phyloP scores from a whole-genome alignment of 352 stramenopile genomes.

The Aphanomyces astaci region DNA sequence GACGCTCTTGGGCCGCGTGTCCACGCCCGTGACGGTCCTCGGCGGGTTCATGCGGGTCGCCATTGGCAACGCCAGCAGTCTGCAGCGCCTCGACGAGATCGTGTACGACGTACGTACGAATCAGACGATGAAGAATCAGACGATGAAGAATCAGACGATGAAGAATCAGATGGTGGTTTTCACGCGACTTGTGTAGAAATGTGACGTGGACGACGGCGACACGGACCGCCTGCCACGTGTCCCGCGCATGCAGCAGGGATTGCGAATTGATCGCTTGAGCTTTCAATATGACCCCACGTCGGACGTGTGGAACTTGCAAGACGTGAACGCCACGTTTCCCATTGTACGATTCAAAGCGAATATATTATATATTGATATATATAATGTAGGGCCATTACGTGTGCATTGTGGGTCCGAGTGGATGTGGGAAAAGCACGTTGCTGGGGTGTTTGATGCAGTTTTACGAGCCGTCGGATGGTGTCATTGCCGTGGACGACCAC shows the following conservation, averaged over 20 bases:
- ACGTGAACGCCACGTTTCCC: slow-evolving; percentile 60
- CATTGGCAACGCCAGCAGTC: slow-evolving; percentile 77
- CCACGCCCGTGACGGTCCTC: slow-evolving; percentile 67
- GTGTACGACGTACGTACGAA: slow-evolving; percentile 32
- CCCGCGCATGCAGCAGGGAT: slow-evolving; percentile 72
- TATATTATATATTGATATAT: neutral
- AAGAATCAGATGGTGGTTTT: slow-evolving; percentile 23
- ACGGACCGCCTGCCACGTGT: slow-evolving; percentile 39
- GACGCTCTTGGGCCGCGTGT: slow-evolving; percentile 66
- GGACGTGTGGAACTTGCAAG: slow-evolving; percentile 45
- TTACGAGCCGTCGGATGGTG: slow-evolving; percentile 65
- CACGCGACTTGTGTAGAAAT: neutral
- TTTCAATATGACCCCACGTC: slow-evolving; percentile 1
- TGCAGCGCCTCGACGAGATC: slow-evolving; percentile 81
- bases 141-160: too few species aligned
- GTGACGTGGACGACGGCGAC: slow-evolving; percentile 40
- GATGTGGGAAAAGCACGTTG: slow-evolving; percentile 81
- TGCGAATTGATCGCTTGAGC: slow-evolving; percentile 69
- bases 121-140: neutral
- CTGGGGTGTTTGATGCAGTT: slow-evolving; percentile 84
- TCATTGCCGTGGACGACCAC: slow-evolving; percentile 68
- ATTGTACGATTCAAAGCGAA: slow-evolving; percentile 33
- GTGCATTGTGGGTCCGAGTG: slow-evolving; percentile 74
- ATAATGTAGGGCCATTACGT: slow-evolving; percentile 37
- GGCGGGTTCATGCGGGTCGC: slow-evolving; percentile 84